Evolutionary conservation across 1,139 yeast species (phyloP).

Genomic region (Candida glucosophila): DNA sequence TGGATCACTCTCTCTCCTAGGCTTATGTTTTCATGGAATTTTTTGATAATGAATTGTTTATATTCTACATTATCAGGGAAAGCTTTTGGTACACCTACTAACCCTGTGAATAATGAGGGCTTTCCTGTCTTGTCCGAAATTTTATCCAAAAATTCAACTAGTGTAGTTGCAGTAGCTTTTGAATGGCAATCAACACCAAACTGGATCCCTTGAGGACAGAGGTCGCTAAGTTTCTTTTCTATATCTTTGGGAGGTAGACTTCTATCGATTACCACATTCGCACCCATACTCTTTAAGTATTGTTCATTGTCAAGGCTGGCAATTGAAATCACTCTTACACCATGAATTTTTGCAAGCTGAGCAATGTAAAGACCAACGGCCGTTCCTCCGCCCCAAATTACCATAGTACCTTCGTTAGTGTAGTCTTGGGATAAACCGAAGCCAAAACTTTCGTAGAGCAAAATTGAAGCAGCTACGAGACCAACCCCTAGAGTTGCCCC

Average conservation of each 20-base stretch:
- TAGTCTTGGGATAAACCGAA: constrained; percentile 5
- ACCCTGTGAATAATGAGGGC: constrained; percentile 22
- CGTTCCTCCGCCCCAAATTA: constrained; percentile 44
- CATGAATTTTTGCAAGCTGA: constrained; percentile 33
- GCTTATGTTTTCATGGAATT: constrained; percentile 33
- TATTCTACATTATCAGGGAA: constrained; percentile 15
- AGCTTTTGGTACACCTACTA: constrained; percentile 27
- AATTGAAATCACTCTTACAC: constrained; percentile 30
- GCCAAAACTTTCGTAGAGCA: constrained; percentile 24
- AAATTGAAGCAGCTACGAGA: constrained; percentile 34
- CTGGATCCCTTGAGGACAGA: constrained; percentile 11
- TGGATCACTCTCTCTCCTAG: constrained; percentile 28
- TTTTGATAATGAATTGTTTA: constrained; percentile 27
- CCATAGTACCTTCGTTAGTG: constrained; percentile 9
- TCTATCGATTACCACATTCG: constrained; percentile 31
- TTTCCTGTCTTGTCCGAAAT: constrained; percentile 5
- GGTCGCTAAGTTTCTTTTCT: constrained; percentile 3
- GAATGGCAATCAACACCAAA: constrained; percentile 40
- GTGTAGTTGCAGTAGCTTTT: constrained; percentile 25
- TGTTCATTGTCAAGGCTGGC: constrained; percentile 25
- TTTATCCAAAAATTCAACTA: constrained; percentile 18
- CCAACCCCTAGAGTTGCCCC: constrained; percentile 43
- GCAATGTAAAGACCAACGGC: constrained; percentile 35
- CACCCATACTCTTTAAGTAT: constrained; percentile 27
- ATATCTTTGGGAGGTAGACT: constrained; percentile 16